Base-by-base conservation (phyloP, 2,329 filamentous ascomycete genomes). In the Graphiopsis chlorocephala region DNA sequence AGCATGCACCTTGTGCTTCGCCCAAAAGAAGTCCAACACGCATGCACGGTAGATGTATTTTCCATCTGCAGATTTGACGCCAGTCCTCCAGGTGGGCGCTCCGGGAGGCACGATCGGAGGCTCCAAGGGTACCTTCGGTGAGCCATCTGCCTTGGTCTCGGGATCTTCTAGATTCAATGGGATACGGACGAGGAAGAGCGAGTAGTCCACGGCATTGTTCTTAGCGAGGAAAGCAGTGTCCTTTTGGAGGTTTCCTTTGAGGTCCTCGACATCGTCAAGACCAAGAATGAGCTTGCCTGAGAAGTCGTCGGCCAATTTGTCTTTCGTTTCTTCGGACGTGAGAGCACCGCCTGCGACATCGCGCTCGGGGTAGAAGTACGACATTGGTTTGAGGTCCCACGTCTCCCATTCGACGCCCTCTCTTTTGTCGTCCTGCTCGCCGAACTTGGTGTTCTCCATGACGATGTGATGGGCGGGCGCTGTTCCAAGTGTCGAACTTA, bases 11-110 rank as follows among this genome's bases (percentile, higher is more conserved):
- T 88, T 89, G 75, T 91, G 88, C 76, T 89, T 90, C 0, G 88
- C 86, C 90, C 90, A 92, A 79, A 92, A 91, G 77, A 93, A 92
- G 75, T 92, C 90, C 35, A 92, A 79, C 15, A 92, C 77, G 0
- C 88, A 83, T 3, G 84, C 87, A 2, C 89, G 83, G 71, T 91
- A 92, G 14, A 88, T 79, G 81, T 88, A 89, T 69, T 86, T 85
- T 0, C 85, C 85, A 70, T 91, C 86, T 0, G 82, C 79, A 11
- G 88, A 89, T 0, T 76, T 69, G 0, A 91, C 71, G 0, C 90
- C 90, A 0, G 79, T 83, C 12, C 89, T 81, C 89, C 89, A 92
- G 55, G 70, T 68, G 58, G 73, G 69, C 8, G 71, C 67, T 11
- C 52, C 52, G 67, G 78, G 64, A 63, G 79, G 66, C 6, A 69